Conservation (phyloP, 371 early-diverging fungal species). For the Mucor ambiguus region DNA sequence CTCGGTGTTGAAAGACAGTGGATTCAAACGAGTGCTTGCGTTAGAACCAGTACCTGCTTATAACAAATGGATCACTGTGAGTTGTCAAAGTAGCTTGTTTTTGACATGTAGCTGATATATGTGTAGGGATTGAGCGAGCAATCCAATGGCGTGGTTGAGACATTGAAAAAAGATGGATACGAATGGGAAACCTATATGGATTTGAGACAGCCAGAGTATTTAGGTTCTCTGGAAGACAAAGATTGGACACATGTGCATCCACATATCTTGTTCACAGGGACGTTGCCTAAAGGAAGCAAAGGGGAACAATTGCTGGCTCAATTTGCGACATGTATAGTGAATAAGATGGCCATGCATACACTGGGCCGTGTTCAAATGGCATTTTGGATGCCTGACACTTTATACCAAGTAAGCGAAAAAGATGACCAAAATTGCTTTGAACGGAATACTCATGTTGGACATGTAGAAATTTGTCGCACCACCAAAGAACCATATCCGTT, state of each 20-base stretch:
- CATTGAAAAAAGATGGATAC: constrained; percentile 47
- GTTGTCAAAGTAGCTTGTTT: constrained; percentile 6
- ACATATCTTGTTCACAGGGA: constrained; percentile 47
- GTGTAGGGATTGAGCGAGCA: not conserved
- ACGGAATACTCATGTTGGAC: not conserved
- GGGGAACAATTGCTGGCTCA: constrained; percentile 54
- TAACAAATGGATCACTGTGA: constrained; percentile 24
- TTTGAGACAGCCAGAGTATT: constrained; percentile 35
- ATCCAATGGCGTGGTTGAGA: constrained; percentile 24
- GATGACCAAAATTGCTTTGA: not conserved
- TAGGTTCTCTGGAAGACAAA: constrained; percentile 27
- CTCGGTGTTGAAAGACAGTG: constrained; percentile 33
- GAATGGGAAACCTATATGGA: constrained; percentile 48
- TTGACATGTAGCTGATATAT: not conserved
- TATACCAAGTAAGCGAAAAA: constrained; percentile 27
- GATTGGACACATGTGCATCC: constrained; percentile 51
- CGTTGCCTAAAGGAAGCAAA: constrained; percentile 37
- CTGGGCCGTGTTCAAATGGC: constrained; percentile 54
- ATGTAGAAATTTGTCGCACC: constrained; percentile 43
- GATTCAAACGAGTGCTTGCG: constrained; percentile 38
- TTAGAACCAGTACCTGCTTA: constrained; percentile 39
- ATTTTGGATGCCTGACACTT: constrained; percentile 44
- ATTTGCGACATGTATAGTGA: constrained; percentile 40
- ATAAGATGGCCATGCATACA: constrained; percentile 48
- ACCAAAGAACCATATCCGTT: constrained; percentile 34